These are phyloP conservation scores for Alnus rubra DNA, from an alignment of 306 rosid species.

Conservation along the genomic window DNA sequence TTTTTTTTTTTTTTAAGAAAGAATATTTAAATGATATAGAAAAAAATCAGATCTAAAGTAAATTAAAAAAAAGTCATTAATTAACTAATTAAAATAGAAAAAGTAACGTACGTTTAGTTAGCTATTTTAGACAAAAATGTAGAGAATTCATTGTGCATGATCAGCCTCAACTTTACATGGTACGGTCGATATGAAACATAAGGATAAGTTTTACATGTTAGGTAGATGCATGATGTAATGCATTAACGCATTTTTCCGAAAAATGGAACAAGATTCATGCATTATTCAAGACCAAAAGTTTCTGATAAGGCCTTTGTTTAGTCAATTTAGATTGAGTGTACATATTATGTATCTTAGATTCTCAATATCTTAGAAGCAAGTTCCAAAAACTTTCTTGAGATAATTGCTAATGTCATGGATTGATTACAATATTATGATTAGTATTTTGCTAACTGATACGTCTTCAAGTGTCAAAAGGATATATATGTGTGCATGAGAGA, in stretches of 20 bases:
- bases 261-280: slow-evolving; percentile 11
- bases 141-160: background rate
- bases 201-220: slow-evolving; percentile 7
- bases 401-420: background rate
- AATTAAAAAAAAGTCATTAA: too few species aligned
- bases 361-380: slow-evolving; percentile 6
- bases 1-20: too few species aligned
- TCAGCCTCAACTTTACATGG: background rate
- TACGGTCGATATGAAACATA: background rate
- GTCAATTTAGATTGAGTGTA: slow-evolving; percentile 30
- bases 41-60: too few species aligned
- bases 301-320: background rate
- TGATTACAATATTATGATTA: background rate
- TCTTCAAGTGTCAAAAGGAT: background rate
- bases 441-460: background rate
- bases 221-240: slow-evolving; percentile 32
- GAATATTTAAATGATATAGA: too few species aligned
- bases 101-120: too few species aligned
- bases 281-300: slow-evolving; percentile 10
- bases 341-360: slow-evolving; percentile 1
- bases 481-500: background rate
- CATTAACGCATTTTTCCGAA: background rate
- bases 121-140: too few species aligned
- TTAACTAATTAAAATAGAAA: too few species aligned
- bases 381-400: background rate